Percentiles rank a stretch among this genome's conserved stretches.
Evolutionary conservation across 2,329 filamentous ascomycete genomes (phyloP).

Genomic region (Fusarium sp.): DNA sequence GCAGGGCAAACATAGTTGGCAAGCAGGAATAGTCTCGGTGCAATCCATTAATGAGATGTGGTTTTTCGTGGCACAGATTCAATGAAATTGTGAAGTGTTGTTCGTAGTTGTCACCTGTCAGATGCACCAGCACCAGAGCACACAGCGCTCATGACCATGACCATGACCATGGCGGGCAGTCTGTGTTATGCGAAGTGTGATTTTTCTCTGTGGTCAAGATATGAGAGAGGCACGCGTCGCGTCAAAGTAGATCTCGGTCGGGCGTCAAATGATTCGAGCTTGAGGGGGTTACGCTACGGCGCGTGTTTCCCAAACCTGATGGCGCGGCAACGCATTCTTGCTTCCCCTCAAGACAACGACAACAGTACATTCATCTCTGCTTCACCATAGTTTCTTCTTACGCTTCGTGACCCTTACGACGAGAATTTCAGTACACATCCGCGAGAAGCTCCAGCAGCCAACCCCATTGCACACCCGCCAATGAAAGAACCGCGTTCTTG

Average conservation of each 20-base stretch:
- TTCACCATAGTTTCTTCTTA: not conserved
- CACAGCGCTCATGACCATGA: no score
- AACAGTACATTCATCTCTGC: not conserved
- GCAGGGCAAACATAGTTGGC: not conserved
- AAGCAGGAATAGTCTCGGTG: not conserved
- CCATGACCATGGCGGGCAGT: not conserved
- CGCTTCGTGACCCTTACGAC: fast-evolving
- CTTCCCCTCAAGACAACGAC: not conserved
- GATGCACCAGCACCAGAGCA: not conserved
- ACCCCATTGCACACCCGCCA: no score
- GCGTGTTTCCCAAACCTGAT: not conserved
- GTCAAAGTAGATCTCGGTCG: fast-evolving
- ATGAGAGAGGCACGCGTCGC: fast-evolving
- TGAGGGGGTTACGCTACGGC: not conserved
- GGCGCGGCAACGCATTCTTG: not conserved
- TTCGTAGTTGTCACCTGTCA: not conserved
- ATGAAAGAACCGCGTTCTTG: no score
- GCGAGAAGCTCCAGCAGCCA: not conserved
- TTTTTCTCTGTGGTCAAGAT: fast-evolving
- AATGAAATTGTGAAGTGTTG: not conserved
- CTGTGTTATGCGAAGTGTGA: fast-evolving
- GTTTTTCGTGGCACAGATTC: not conserved
- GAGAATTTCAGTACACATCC: fast-evolving
- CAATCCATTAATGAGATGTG: not conserved
- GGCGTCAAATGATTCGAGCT: no score